Evolutionary conservation across 257 asterid species (phyloP).

Genomic region (Lithospermum erythrorhizon): DNA sequence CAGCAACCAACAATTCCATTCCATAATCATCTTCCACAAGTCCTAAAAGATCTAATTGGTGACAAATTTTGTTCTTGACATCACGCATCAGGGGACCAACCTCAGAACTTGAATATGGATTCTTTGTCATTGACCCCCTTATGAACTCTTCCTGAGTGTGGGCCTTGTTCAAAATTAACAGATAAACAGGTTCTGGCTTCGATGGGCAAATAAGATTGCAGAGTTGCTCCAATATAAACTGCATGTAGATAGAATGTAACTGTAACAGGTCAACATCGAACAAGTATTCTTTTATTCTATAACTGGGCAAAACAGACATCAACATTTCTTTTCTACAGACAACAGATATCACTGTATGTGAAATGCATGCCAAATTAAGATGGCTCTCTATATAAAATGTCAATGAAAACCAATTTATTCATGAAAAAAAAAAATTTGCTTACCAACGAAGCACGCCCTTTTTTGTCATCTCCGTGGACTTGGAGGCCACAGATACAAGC

Average conservation of each 20-base stretch:
- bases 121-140: conserved; percentile 98
- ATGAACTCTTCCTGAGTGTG: conserved; percentile 98
- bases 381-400: too few relatives aligned
- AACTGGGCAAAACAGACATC: too few relatives aligned
- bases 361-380: too few relatives aligned
- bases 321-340: too few relatives aligned
- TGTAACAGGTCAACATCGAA: background rate
- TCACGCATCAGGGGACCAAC: conserved; percentile 99
- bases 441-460: conserved; percentile 91
- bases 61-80: conserved; percentile 96
- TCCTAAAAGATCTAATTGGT: conserved; percentile 95
- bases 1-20: conserved; percentile 95
- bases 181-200: conserved; percentile 81
- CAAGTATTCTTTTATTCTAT: background rate
- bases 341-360: too few relatives aligned
- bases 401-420: background rate
- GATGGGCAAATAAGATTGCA: conserved; percentile 94
- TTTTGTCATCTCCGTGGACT: conserved; percentile 71
- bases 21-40: conserved; percentile 94
- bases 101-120: conserved; percentile 96
- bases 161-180: conserved; percentile 78
- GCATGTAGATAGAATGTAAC: conserved; percentile 11
- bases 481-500: conserved; percentile 96
- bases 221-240: conserved; percentile 99
- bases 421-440: conserved; percentile 6